A percentile compares a stretch with the other conserved stretches of the same genome.
Evolutionary conservation across 1,284 basidiomycete species (phyloP).

Genomic region (Naganishia sp.): DNA sequence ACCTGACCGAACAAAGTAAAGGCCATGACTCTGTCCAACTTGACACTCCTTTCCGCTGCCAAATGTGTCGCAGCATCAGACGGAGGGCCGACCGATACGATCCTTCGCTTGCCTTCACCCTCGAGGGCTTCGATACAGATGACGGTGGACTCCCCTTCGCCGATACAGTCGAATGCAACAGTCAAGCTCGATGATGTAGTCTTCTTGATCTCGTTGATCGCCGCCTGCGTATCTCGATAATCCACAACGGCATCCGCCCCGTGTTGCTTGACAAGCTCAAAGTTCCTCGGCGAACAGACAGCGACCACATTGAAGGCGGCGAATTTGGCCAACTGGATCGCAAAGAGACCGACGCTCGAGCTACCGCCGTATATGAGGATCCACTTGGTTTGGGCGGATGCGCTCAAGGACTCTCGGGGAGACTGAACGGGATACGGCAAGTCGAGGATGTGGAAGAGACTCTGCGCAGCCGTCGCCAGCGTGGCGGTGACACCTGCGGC

Average conservation of each 20-base stretch:
- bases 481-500: constrained; percentile 33
- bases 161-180: constrained; percentile 46
- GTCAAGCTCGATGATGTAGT: constrained; percentile 43
- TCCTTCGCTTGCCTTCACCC: constrained; percentile 5
- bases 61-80: constrained; percentile 34
- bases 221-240: constrained; percentile 40
- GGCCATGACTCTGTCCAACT: constrained; percentile 41
- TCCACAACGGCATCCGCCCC: constrained; percentile 57
- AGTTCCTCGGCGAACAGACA: constrained; percentile 54
- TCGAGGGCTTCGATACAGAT: constrained; percentile 6
- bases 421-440: constrained; percentile 29
- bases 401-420: neutral
- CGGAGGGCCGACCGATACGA: constrained; percentile 15
- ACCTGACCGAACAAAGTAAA: constrained; percentile 43
- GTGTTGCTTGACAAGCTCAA: constrained; percentile 51
- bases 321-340: constrained; percentile 56
- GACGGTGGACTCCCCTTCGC: constrained; percentile 32
- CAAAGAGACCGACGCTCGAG: constrained; percentile 57
- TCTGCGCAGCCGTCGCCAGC: constrained; percentile 31
- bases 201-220: constrained; percentile 39
- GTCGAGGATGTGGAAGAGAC: constrained; percentile 32
- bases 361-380: constrained; percentile 56
- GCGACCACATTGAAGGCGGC: constrained; percentile 56
- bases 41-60: constrained; percentile 35
- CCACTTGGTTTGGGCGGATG: constrained; percentile 21